Conservation (phyloP, 306 rosid genomes). For the Ormosia emarginata region DNA sequence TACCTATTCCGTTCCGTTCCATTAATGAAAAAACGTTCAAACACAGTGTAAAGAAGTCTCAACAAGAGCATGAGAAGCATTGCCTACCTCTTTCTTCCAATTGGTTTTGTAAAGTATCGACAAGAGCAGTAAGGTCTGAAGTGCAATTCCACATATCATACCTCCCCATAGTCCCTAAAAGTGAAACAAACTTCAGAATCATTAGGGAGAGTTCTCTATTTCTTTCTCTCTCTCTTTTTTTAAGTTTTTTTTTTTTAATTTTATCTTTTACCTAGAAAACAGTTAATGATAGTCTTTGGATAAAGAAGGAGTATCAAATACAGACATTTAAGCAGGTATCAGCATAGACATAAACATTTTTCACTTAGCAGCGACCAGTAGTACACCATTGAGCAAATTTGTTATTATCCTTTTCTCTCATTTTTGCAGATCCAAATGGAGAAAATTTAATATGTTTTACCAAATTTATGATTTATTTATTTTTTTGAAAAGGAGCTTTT, state of each 20-base stretch:
- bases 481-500: neutral
- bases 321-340: neutral
- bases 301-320: neutral
- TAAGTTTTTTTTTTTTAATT: neutral
- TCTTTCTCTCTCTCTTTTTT: neutral
- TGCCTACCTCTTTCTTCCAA: conserved; percentile 46
- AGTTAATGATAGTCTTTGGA: neutral
- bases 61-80: neutral
- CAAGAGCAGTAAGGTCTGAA: conserved; percentile 35
- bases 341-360: neutral
- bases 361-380: neutral
- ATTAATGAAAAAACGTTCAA: no score
- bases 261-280: neutral
- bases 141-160: conserved; percentile 43
- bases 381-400: neutral
- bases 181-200: neutral
- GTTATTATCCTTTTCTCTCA: neutral
- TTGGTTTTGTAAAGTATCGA: conserved; percentile 40
- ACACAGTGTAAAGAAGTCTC: neutral
- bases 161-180: conserved; percentile 53
- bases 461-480: neutral
- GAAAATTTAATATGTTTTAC: neutral
- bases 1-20: no score
- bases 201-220: neutral
- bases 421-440: neutral